phyloP scores from a whole-genome alignment of 768 basidiomycete species.

The Lactifluus pinguis region DNA sequence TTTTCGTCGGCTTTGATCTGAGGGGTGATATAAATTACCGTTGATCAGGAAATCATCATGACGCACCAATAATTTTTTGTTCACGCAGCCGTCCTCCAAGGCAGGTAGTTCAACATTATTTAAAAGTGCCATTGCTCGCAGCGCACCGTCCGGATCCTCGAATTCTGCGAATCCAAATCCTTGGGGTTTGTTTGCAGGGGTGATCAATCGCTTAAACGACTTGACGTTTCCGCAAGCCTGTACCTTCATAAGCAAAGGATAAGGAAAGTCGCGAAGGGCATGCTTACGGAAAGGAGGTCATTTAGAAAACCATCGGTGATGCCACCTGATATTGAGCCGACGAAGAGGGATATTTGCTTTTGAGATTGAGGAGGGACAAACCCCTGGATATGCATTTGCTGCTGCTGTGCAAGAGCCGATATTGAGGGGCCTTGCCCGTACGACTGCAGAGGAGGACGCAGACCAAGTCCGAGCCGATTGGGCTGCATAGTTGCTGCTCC shows the following conservation, averaged over 20 bases:
- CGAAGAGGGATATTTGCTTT: constrained; percentile 71
- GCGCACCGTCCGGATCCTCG: constrained; percentile 85
- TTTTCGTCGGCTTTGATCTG: constrained; percentile 97
- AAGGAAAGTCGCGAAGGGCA: not conserved
- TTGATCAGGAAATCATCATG: constrained; percentile 2
- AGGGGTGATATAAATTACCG: constrained; percentile 30
- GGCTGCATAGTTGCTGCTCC: constrained; percentile 44
- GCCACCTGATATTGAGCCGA: constrained; percentile 93
- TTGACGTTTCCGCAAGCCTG: constrained; percentile 87
- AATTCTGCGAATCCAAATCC: constrained; percentile 97
- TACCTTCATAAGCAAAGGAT: not conserved
- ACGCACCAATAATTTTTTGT: constrained; percentile 66
- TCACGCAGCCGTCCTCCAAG: constrained; percentile 47
- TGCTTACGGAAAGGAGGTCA: constrained; percentile 64
- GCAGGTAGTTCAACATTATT: constrained; percentile 58
- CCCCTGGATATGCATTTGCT: constrained; percentile 49
- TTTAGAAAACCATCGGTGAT: constrained; percentile 80
- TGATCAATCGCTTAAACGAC: constrained; percentile 88
- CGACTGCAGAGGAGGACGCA: constrained; percentile 80
- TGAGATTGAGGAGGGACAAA: constrained; percentile 59
- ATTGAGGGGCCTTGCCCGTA: constrained; percentile 91
- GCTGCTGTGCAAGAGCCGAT: constrained; percentile 82
- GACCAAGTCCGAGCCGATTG: constrained; percentile 69
- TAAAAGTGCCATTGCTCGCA: constrained; percentile 61
- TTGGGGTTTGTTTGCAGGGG: constrained; percentile 88